These are phyloP conservation scores for Stagonosporopsis chrysanthemi DNA, from an alignment of 2,329 filamentous ascomycete genomes.

Conservation along the genomic window DNA sequence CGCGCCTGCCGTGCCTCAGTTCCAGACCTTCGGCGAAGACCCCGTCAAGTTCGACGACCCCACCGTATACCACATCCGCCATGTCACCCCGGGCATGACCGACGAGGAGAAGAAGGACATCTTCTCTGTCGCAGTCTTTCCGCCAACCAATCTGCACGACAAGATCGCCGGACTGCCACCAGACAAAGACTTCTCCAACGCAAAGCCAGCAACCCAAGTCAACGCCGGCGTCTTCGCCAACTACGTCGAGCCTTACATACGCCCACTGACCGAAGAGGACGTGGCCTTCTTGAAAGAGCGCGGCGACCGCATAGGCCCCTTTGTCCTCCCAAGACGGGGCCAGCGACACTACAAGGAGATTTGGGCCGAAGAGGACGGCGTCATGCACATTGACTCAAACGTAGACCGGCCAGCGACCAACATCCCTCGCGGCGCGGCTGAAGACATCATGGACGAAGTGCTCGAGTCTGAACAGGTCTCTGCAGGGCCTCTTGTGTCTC, in stretches of 20 bases:
- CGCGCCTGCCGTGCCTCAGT: constrained; percentile 70
- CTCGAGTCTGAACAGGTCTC: constrained; percentile 89
- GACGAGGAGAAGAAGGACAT: constrained; percentile 88
- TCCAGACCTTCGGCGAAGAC: constrained; percentile 90
- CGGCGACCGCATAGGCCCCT: constrained; percentile 81
- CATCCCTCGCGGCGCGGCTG: constrained; percentile 82
- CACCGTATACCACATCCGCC: constrained; percentile 90
- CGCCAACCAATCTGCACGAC: constrained; percentile 79
- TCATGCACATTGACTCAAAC: constrained; percentile 74
- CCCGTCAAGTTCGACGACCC: constrained; percentile 90
- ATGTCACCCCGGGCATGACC: constrained; percentile 75
- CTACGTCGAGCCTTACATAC: constrained; percentile 90
- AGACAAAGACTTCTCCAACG: constrained; percentile 93
- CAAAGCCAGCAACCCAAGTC: constrained; percentile 93
- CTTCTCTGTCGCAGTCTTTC: constrained; percentile 85
- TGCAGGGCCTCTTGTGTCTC: constrained; percentile 82
- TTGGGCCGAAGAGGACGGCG: constrained; percentile 93
- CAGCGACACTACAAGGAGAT: constrained; percentile 86
- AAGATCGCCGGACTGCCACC: constrained; percentile 88
- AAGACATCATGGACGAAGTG: constrained; percentile 85
- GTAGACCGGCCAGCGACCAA: constrained; percentile 77
- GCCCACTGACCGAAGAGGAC: constrained; percentile 90
- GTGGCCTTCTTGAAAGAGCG: constrained; percentile 90
- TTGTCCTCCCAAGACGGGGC: constrained; percentile 84
- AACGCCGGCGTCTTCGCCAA: constrained; percentile 92